phyloP scores from a whole-genome alignment of 2,329 filamentous ascomycete species.

The Aspergillus phoenicis region DNA sequence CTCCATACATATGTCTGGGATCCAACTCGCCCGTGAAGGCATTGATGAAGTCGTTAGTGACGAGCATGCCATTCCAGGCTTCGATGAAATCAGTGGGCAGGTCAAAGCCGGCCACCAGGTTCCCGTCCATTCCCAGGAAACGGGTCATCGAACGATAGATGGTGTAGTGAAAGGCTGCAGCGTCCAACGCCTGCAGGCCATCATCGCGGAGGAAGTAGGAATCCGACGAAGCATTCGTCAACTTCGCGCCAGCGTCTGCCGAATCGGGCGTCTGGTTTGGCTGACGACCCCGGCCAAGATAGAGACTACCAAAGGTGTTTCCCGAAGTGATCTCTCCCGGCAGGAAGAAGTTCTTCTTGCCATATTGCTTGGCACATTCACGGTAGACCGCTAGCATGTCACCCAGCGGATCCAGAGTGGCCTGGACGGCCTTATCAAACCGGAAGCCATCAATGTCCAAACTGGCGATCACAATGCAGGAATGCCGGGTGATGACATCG shows the following conservation, averaged over 20 bases:
- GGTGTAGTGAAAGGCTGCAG: constrained; percentile 64
- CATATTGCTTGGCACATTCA: constrained; percentile 56
- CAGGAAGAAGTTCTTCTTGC: constrained; percentile 65
- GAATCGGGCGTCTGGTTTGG: constrained; percentile 53
- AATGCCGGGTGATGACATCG: constrained; percentile 60
- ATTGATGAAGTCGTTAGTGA: constrained; percentile 62
- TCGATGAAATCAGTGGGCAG: constrained; percentile 55
- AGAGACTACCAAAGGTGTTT: constrained; percentile 61
- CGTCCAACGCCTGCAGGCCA: constrained; percentile 58
- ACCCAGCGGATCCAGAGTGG: constrained; percentile 62
- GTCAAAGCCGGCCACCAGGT: constrained; percentile 56
- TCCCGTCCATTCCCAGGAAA: constrained; percentile 62
- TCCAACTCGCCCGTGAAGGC: constrained; percentile 59
- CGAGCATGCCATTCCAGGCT: constrained; percentile 58
- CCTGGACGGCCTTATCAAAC: constrained; percentile 66
- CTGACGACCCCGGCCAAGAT: constrained; percentile 62
- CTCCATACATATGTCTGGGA: constrained; percentile 64
- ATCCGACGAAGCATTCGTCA: constrained; percentile 48
- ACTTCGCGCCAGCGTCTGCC: constrained; percentile 49
- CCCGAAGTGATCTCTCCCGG: constrained; percentile 65
- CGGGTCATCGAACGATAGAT: constrained; percentile 61
- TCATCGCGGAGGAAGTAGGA: constrained; percentile 54
- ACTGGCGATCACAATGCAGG: constrained; percentile 61
- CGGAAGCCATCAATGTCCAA: constrained; percentile 67
- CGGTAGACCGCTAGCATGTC: constrained; percentile 59